Base-by-base conservation (phyloP, 331 rosid species). In the Dryas integrifolia region DNA sequence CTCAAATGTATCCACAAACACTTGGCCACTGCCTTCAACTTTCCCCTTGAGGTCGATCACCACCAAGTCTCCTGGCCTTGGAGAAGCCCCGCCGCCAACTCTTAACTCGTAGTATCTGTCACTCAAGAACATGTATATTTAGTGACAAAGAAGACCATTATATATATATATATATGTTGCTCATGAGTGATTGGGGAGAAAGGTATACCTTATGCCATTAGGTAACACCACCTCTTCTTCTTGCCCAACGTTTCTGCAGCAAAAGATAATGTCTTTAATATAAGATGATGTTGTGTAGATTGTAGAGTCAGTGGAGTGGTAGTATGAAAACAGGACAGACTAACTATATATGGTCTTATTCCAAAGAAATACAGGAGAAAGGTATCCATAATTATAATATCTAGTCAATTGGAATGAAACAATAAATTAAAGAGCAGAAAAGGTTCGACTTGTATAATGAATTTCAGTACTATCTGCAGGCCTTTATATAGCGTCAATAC, bases 1-100 rank as follows among this genome's bases (percentile, higher is more conserved):
- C 43, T 72, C 96, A 81, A 81, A 88, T 78, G 98, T 94, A 81
- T 91, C 84, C 83, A 89, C 93, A 81, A 91, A 94, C 68, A 84
- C 93, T 70, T 85, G 86, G 45, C 87, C 91, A 41, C 21, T 88
- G 53, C 78, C 85, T 75, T 81, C 80, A 39, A 80, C 58, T 59
- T 84, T 86, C 58, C 98, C 98, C 81, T 75, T 76, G 14, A 90
- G 81, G 71, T 90, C 92, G 18, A 91, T 89, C 82, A 94, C 98
- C 58, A 94, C 92, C 85, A 94, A 72, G 77, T 90, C 96, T 24
- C 96, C 96, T 10, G 81, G 38, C 81, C 91, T 81, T 4, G 96
- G 98, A 13, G 71, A 3, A 18, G 86, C 86, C 0, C 98, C 96
- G 1, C 91, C 96, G 0, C 98, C 92, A 10, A 90, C 89, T 83